Base-by-base conservation (phyloP, 805 yeast species). In the Kuraishia cidri region DNA sequence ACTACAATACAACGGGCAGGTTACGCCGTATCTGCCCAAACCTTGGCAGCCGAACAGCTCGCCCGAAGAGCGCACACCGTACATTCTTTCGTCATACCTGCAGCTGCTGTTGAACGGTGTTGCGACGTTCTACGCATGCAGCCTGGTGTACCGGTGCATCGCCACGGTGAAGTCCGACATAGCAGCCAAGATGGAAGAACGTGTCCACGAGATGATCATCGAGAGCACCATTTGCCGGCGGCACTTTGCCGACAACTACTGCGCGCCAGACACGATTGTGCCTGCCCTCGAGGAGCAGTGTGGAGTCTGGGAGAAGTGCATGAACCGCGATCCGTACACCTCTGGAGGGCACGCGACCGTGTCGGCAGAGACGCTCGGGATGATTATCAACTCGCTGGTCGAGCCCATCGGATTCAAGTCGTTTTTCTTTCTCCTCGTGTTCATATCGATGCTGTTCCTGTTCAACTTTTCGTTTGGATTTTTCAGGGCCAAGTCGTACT, bases 401-500 rank as follows among this genome's bases (percentile, higher is more conserved):
- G 84, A 80, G 41, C 87, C 86, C 0, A 63, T 82, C 28, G 78
- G 84, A 3, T 54, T 67, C 39, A 76, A 79, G 47, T 72, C 80
- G 13, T 59, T 76, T 29, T 22, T 63, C 4, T 63, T 75, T 3
- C 45, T 71, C 9, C 8, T 42, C 3, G 26, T 33, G 0, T 42
- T 62, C 4, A 41, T 64, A 7, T 55, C 66, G 8, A 43, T 64
- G 1, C 56, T 65, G n/a, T 80, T 78, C 47, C 60, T 69, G 4
- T 68, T 77, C 18, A 82, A 82, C 47, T 75, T 80, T 40, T 52
- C 72, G 3, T 72, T 77, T 48, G 88, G 88, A 1, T 81, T 75
- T 40, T 58, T 79, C 4, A 58, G 85, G 34, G 86, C 73, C 5
- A 65, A 59, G 41, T 51, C 62, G 11, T 69, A 66, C 40, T 69